These are phyloP conservation scores for Alternaria solani DNA, from an alignment of 2,329 filamentous ascomycete species.

Conservation along the genomic window DNA sequence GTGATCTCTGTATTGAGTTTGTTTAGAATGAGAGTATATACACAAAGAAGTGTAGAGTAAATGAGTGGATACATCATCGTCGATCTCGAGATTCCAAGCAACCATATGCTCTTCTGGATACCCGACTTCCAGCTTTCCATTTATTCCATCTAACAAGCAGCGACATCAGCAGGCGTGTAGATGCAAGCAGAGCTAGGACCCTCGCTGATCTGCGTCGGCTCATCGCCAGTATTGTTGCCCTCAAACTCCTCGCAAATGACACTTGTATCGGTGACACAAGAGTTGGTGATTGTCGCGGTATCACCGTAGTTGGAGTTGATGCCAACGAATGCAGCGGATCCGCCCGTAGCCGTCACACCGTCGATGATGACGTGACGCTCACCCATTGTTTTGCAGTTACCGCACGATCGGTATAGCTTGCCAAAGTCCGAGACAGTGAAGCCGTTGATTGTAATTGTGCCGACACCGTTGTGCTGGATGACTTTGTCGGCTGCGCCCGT, in stretches of 20 bases:
- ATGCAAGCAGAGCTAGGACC: constrained; percentile 27
- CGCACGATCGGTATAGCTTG: constrained; percentile 59
- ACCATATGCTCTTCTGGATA: neutral
- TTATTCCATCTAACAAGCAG: constrained; percentile 22
- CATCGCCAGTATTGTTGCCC: constrained; percentile 39
- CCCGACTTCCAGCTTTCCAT: neutral
- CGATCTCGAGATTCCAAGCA: neutral
- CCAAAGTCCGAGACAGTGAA: constrained; percentile 49
- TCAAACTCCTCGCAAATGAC: constrained; percentile 47
- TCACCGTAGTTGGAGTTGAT: constrained; percentile 63
- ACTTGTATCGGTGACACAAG: constrained; percentile 40
- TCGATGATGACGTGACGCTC: constrained; percentile 56
- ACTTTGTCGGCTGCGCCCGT: constrained; percentile 53
- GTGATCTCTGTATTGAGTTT: neutral
- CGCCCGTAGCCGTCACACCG: constrained; percentile 54
- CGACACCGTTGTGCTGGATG: constrained; percentile 54
- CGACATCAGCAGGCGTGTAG: constrained; percentile 32
- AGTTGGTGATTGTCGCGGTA: constrained; percentile 55
- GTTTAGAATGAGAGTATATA: neutral
- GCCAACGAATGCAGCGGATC: constrained; percentile 55
- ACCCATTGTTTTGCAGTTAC: constrained; percentile 58
- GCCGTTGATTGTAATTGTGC: constrained; percentile 50
- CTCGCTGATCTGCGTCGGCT: constrained; percentile 39
- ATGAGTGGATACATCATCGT: constrained; percentile 1
- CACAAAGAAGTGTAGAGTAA: neutral